Evolutionary conservation across 306 rosid species (phyloP).

Genomic region (Erythrophleum fordii): DNA sequence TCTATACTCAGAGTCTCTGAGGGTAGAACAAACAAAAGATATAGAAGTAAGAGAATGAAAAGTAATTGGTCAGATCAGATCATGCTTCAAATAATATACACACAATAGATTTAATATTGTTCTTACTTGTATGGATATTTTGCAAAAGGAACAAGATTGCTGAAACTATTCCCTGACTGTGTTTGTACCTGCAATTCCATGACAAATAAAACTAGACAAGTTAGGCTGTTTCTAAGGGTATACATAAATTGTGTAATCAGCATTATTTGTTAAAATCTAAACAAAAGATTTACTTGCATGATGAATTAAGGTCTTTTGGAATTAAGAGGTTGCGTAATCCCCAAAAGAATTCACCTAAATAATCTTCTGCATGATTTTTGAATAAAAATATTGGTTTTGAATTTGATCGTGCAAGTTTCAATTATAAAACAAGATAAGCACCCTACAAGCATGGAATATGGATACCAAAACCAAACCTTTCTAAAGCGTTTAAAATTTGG

Average conservation of each 20-base stretch:
- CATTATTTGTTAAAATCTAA: constrained; percentile 5
- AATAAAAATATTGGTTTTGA: constrained; percentile 16
- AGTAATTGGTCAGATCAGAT: constrained; percentile 9
- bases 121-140: constrained; percentile 84
- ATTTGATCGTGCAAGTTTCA: constrained; percentile 25
- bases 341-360: constrained; percentile 27
- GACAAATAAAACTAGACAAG: constrained; percentile 31
- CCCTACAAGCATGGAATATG: constrained; percentile 26
- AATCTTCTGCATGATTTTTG: neutral
- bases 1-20: constrained; percentile 69
- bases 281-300: neutral
- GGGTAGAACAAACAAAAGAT: constrained; percentile 26
- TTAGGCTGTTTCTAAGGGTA: constrained; percentile 18
- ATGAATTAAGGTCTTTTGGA: constrained; percentile 12
- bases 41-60: constrained; percentile 24
- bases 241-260: constrained; percentile 10
- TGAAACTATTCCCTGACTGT: constrained; percentile 82
- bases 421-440: constrained; percentile 19
- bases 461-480: constrained; percentile 61
- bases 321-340: constrained; percentile 19
- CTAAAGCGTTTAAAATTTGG: constrained; percentile 78
- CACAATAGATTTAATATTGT: constrained; percentile 21
- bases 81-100: constrained; percentile 20
- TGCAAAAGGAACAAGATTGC: constrained; percentile 76
- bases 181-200: constrained; percentile 60